Evolutionary conservation across 2,329 filamentous ascomycete genomes (phyloP).

Genomic region (Colletotrichum siamense): DNA sequence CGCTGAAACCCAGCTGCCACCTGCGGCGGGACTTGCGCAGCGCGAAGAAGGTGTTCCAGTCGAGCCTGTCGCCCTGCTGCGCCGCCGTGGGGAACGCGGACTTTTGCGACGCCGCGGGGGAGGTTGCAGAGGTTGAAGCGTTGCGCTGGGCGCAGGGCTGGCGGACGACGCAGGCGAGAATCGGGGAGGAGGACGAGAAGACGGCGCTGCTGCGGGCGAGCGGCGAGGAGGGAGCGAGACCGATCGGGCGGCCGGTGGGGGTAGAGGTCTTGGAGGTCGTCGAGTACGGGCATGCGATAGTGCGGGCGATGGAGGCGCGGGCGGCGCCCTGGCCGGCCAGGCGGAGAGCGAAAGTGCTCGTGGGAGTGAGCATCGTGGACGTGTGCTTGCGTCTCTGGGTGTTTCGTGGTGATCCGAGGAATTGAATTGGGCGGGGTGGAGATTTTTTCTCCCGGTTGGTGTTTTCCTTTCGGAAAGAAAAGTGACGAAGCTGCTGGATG

Average conservation of each 20-base stretch:
- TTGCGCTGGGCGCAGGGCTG: constrained; percentile 22
- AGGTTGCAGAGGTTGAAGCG: constrained; percentile 10
- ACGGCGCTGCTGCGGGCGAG: constrained; percentile 16
- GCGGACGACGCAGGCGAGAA: constrained; percentile 26
- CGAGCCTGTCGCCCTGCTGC: constrained; percentile 48
- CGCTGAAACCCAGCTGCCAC: constrained; percentile 81
- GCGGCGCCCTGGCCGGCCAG: constrained; percentile 29
- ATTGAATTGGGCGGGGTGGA: neutral
- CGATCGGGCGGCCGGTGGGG: constrained; percentile 19
- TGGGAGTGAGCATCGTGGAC: constrained; percentile 32
- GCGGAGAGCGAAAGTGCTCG: constrained; percentile 35
- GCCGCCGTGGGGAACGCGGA: constrained; percentile 20
- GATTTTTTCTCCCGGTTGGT: neutral
- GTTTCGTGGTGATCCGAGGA: neutral
- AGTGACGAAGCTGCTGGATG: constrained; percentile 9
- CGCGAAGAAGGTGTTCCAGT: constrained; percentile 94
- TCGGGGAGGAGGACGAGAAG: constrained; percentile 24
- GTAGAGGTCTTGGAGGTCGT: constrained; percentile 14
- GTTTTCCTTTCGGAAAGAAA: neutral
- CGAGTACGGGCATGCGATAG: constrained; percentile 32
- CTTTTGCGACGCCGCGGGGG: constrained; percentile 13
- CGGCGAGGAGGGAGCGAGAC: constrained; percentile 6
- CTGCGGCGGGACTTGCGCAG: constrained; percentile 85
- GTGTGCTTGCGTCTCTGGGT: neutral
- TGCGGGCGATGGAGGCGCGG: constrained; percentile 15